These are phyloP conservation scores for Candida dajiaensis DNA, from an alignment of 805 yeast species.

Conservation along the genomic window DNA sequence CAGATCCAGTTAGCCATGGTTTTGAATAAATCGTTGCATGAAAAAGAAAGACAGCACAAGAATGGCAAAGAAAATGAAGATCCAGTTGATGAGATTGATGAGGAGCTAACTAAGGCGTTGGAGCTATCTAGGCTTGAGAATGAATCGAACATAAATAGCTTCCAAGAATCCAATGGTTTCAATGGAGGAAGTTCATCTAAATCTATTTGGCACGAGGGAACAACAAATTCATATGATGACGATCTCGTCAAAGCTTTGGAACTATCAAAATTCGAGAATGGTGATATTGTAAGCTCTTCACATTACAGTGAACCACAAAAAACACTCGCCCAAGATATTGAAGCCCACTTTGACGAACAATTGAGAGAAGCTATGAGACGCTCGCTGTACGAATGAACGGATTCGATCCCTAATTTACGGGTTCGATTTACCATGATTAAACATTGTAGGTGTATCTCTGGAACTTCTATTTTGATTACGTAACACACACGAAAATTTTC, in stretches of 20 bases:
- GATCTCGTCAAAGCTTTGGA: conserved; percentile 9
- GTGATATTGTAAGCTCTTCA: neutral
- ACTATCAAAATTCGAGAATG: conserved; percentile 4
- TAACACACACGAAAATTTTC: neutral
- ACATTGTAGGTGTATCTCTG: too few relatives aligned
- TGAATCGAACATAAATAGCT: neutral
- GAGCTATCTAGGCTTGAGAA: conserved; percentile 7
- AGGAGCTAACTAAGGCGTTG: conserved; percentile 7
- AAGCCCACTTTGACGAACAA: conserved; percentile 11
- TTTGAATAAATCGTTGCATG: conserved; percentile 17
- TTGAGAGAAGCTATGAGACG: conserved; percentile 21
- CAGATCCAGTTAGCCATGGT: conserved; percentile 24
- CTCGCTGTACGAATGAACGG: conserved; percentile 14
- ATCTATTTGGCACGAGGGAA: neutral
- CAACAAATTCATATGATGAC: conserved; percentile 8
- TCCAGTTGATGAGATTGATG: conserved; percentile 9
- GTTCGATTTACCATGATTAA: too few relatives aligned
- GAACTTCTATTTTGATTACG: neutral
- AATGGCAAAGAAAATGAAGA: conserved; percentile 5
- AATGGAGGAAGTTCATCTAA: neutral
- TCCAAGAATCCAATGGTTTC: neutral
- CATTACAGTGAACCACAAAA: neutral
- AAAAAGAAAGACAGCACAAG: conserved; percentile 6
- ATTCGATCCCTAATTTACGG: neutral
- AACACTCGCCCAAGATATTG: neutral